Conservation (phyloP, 257 asterid genomes). For the Nicotiana knightiana region DNA sequence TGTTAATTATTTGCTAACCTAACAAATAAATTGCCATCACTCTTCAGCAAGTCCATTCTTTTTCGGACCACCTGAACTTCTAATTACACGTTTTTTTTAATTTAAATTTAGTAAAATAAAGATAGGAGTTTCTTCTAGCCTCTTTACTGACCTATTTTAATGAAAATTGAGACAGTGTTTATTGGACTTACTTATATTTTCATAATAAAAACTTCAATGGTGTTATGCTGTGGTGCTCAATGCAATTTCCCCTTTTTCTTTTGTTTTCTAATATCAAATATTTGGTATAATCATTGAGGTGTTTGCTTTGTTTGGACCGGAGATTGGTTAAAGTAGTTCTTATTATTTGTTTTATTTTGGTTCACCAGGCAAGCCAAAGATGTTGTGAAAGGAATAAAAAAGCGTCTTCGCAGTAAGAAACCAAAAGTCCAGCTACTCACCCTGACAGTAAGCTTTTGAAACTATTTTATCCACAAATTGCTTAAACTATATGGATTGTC, state of each 20-base stretch:
- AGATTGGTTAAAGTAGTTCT: not conserved
- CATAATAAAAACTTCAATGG: not conserved
- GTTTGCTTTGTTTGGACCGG: not conserved
- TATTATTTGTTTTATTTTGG: not conserved
- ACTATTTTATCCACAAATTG: not conserved
- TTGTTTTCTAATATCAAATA: not conserved
- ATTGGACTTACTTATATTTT: too few species aligned
- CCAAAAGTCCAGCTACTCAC: slow-evolving; percentile 18
- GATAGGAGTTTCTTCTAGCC: not conserved
- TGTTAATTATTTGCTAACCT: not conserved
- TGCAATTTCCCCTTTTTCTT: not conserved
- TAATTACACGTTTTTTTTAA: not conserved
- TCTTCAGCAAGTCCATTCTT: not conserved
- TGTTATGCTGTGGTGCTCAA: not conserved
- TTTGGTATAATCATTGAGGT: not conserved
- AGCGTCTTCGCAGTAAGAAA: slow-evolving; percentile 8
- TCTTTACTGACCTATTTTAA: not conserved
- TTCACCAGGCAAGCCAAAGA: slow-evolving; percentile 17
- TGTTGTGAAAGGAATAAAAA: slow-evolving; percentile 11
- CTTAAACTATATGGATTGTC: slow-evolving; percentile 4
- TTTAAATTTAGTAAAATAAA: not conserved
- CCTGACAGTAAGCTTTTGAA: slow-evolving; percentile 9
- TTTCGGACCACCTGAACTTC: not conserved
- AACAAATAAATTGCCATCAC: not conserved
- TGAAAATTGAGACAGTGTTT: not conserved